These are phyloP conservation scores for Rhizopogon salebrosus DNA, from an alignment of 768 basidiomycete genomes.

Conservation along the genomic window DNA sequence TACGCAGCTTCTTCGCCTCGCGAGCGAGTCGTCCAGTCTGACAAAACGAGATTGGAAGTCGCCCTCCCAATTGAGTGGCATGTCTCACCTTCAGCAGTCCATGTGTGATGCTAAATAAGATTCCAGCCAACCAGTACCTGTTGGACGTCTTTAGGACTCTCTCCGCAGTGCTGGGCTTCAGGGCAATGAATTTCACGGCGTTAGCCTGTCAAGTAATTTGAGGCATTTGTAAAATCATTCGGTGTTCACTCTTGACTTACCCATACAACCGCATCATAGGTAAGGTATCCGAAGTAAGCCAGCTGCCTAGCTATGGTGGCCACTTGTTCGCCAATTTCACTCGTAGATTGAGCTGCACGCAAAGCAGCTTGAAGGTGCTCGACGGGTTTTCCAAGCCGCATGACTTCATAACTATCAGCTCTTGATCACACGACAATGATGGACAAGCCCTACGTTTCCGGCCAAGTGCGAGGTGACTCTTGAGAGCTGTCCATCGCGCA, in stretches of 20 bases:
- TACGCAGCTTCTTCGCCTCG: conserved; percentile 50
- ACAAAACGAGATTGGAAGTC: background rate
- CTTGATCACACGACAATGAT: conserved; percentile 1
- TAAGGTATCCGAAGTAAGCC: conserved; percentile 82
- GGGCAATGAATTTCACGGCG: conserved; percentile 55
- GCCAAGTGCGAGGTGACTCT: conserved; percentile 75
- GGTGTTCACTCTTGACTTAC: conserved; percentile 36
- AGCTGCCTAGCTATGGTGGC: conserved; percentile 80
- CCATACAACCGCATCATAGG: conserved; percentile 83
- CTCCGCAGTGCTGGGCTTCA: conserved; percentile 56
- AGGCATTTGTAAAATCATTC: background rate
- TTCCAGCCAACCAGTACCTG: conserved; percentile 86
- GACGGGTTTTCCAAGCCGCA: conserved; percentile 89
- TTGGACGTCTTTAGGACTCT: conserved; percentile 63
- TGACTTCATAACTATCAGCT: conserved; percentile 43
- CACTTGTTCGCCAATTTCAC: conserved; percentile 64
- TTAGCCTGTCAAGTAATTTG: conserved; percentile 44
- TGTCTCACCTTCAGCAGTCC: conserved; percentile 57
- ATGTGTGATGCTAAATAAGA: conserved; percentile 72
- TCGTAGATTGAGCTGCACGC: conserved; percentile 53
- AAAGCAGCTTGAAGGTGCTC: conserved; percentile 92
- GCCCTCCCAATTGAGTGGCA: background rate
- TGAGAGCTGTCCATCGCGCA: conserved; percentile 77
- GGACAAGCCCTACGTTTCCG: conserved; percentile 61
- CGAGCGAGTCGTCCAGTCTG: conserved; percentile 59